phyloP scores from a whole-genome alignment of 106 monocot species.

The Iris macrosiphon region DNA sequence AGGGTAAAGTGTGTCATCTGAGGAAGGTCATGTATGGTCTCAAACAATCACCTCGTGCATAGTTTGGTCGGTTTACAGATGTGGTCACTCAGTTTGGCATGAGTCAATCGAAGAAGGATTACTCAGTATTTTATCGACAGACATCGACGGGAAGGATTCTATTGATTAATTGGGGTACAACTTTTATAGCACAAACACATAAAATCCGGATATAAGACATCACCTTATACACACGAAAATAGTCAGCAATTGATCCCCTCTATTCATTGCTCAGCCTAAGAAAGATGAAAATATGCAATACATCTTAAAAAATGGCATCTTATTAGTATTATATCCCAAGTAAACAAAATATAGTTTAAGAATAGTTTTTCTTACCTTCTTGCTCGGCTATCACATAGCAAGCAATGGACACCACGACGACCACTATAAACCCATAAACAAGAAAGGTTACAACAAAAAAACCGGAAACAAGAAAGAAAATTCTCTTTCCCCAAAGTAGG shows the following conservation, averaged over 20 bases:
- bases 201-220: background rate
- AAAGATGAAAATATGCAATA: background rate
- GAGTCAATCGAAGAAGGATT: no score
- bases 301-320: background rate
- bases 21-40: no score
- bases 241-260: slow-evolving; percentile 79
- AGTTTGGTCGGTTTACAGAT: no score
- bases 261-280: slow-evolving; percentile 86
- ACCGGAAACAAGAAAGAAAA: slow-evolving; percentile 50
- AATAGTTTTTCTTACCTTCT: slow-evolving; percentile 52
- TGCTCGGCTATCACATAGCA: slow-evolving; percentile 94
- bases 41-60: no score
- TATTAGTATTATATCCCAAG: background rate
- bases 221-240: slow-evolving; percentile 90
- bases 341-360: background rate
- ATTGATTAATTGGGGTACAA: no score
- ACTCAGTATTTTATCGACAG: no score
- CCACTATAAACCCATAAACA: slow-evolving; percentile 99
- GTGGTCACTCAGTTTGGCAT: no score
- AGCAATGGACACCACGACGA: slow-evolving; percentile 97
- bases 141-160: no score
- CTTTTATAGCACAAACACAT: background rate
- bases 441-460: background rate
- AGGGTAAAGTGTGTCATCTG: no score
- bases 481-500: slow-evolving; percentile 74